Base-by-base conservation (phyloP, 2,329 filamentous ascomycete genomes). In the Hymenoscyphus fructigenus region DNA sequence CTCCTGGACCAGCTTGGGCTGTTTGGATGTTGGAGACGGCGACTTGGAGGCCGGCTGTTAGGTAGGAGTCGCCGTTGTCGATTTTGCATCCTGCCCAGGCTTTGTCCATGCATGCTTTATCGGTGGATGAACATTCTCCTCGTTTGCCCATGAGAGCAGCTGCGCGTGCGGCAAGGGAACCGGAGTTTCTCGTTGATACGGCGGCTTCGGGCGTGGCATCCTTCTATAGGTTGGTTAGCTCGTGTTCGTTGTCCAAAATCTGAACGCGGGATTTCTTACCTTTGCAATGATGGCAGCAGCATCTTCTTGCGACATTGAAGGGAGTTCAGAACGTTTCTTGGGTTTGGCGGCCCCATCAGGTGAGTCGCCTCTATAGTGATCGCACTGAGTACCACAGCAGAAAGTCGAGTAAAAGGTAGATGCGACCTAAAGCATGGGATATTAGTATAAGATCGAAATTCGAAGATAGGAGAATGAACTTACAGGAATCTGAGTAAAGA, bases 401-500 rank as follows among this genome's bases (percentile, higher is more conserved):
- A 57, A 57, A 2, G 55, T 57, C 4, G 55, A 10, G 34, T 57
- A 57, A 5, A 57, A 36, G 3, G 55, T 36, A 29, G 55, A 34
- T 9, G 28, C 10, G 26, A 36, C 55, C 55, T 57, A 17, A 4
- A 57, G 1, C 7, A 32, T 2, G 36, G 10, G 29, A n/a, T 34
- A 57, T 57, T 6, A 34, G 55, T n/a, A 20, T 7, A 57, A 14
- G 1, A 17, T 15, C 10, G 7, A 32, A 17, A 10, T n/a, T n/a
- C n/a, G n/a, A n/a, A n/a, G n/a, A n/a, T n/a, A n/a, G 10, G 15
- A 14, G 10, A 28, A 14, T 5, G 17, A 17, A 57, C 55, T 17
- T n/a, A 36, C 55, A 20, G 29, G 55, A 32, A 57, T 57, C 55
- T 57, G 55, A 2, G 55, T 57, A 32, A 57, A 57, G 55, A 32